Percentiles rank a stretch among this genome's conserved stretches.
These are phyloP conservation scores for Neurospora sp. DNA, from an alignment of 495 filamentous ascomycete species.

Conservation along the genomic window DNA sequence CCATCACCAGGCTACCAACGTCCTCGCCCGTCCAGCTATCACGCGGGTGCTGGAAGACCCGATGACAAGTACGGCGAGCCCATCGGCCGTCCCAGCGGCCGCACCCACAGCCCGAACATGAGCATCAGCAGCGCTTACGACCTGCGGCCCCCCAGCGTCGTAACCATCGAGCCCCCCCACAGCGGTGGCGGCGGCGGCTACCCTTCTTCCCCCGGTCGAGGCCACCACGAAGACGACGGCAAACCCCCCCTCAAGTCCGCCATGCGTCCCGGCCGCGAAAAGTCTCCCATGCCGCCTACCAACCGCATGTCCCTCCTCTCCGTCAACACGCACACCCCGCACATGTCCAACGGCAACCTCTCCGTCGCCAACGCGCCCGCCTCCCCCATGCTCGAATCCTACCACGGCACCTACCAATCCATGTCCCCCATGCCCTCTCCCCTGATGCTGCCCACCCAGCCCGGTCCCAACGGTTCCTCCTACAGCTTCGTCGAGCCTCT, in stretches of 20 bases:
- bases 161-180: slow-evolving; percentile 25
- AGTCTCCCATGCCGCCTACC: slow-evolving; percentile 38
- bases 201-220: slow-evolving; percentile 6
- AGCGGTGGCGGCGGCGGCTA: background rate
- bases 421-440: slow-evolving; percentile 93
- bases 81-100: slow-evolving; percentile 16
- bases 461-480: slow-evolving; percentile 10
- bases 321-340: slow-evolving; percentile 31
- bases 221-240: background rate
- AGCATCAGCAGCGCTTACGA: slow-evolving; percentile 1
- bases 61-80: slow-evolving; percentile 1
- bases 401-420: slow-evolving; percentile 88
- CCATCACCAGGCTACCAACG: slow-evolving; percentile 17
- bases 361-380: slow-evolving; percentile 52
- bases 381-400: slow-evolving; percentile 83
- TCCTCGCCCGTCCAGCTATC: background rate
- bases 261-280: slow-evolving; percentile 27
- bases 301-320: slow-evolving; percentile 35
- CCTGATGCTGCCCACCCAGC: slow-evolving; percentile 34
- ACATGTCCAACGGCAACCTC: slow-evolving; percentile 17
- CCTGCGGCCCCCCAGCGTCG: slow-evolving; percentile 12
- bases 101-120: slow-evolving; percentile 16
- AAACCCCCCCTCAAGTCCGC: slow-evolving; percentile 17
- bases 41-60: background rate
- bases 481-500: slow-evolving; percentile 23